Evolutionary conservation across 2,329 filamentous ascomycete genomes (phyloP), one percentile per base, ranked within the genome.

Genomic region (Geosmithia putterillii): DNA sequence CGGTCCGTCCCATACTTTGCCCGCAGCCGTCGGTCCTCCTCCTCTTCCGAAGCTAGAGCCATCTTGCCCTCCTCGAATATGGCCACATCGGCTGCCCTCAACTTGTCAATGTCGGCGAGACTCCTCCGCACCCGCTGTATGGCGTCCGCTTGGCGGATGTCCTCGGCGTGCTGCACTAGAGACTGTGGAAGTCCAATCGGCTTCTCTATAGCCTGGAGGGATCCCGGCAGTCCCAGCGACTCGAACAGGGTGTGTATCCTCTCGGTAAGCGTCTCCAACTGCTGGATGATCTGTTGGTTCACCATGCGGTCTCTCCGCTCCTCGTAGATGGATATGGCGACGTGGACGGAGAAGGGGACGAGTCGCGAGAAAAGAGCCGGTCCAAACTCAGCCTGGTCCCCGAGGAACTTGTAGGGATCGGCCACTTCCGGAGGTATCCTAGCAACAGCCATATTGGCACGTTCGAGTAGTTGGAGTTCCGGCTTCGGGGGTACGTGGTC

Each of bases 301-400:
- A 98, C 82, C 45, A 95, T 69, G n/a, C 88, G 76, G 59, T 98
- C 89, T 45, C 89, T 75, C 14, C 89, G 77, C 57, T 96, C 89
- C 44, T 88, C 88, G 56, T 98, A 98, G 28, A 96, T 95, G 40
- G 87, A 95, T 1, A 89, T 86, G 7, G 92, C 92, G 41, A 96
- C 76, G 55, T 98, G 92, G 0, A 96, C 92, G 0, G 89, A 88
- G 58, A 95, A 96, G 0, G 92, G 92, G 0, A 98, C 92, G 2
- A 98, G 73, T 53, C 90, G 92, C 2, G 85, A 79, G 58, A 98
- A 96, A 0, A 98, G 65, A 0, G 88, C 85, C 19, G 80, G 80
- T 0, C 92, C 90, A 53, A 95, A 83, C 45, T 89, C 82, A 14
- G 79, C 79, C 38, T 81, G 75, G 12, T 92, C 83, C 2, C 88